Percentiles rank a stretch among this genome's conserved stretches.
phyloP scores from a whole-genome alignment of 2,329 filamentous ascomycete genomes.

The Rasamsonia emersonii region DNA sequence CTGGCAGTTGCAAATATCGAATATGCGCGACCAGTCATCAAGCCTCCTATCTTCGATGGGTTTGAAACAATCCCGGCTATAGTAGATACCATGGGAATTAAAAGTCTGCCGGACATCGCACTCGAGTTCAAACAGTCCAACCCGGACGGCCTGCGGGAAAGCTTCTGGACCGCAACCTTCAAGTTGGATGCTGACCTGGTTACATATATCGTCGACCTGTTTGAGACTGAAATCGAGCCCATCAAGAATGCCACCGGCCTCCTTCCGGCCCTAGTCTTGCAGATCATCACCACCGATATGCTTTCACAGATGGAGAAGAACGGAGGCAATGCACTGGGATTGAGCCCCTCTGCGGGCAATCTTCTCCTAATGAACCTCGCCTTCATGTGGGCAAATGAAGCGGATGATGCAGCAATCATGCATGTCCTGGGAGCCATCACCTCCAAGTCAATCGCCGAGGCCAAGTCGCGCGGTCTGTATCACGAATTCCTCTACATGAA shows the following conservation, averaged over 20 bases:
- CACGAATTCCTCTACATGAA: constrained; percentile 39
- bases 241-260: constrained; percentile 14
- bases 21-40: constrained; percentile 28
- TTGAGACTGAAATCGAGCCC: constrained; percentile 14
- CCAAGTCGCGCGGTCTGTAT: constrained; percentile 19
- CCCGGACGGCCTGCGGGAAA: constrained; percentile 23
- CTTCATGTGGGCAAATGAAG: constrained; percentile 22
- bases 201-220: constrained; percentile 16
- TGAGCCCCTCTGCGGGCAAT: constrained; percentile 16
- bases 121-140: constrained; percentile 25
- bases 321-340: constrained; percentile 28
- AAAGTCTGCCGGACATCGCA: constrained; percentile 23
- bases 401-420: constrained; percentile 24
- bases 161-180: constrained; percentile 26
- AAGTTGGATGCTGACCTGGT: constrained; percentile 21
- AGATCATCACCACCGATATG: constrained; percentile 24
- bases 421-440: constrained; percentile 18
- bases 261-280: constrained; percentile 21
- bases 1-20: constrained; percentile 27
- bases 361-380: constrained; percentile 21
- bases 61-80: constrained; percentile 26
- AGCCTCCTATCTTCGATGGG: constrained; percentile 29
- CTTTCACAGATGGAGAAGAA: constrained; percentile 20
- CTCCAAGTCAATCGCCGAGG: constrained; percentile 18
- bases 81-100: constrained; percentile 20